A percentile compares a stretch with the other conserved stretches of the same genome.
phyloP scores from a whole-genome alignment of 2,329 filamentous ascomycete species.

The Sporothrix pseudoabietina region DNA sequence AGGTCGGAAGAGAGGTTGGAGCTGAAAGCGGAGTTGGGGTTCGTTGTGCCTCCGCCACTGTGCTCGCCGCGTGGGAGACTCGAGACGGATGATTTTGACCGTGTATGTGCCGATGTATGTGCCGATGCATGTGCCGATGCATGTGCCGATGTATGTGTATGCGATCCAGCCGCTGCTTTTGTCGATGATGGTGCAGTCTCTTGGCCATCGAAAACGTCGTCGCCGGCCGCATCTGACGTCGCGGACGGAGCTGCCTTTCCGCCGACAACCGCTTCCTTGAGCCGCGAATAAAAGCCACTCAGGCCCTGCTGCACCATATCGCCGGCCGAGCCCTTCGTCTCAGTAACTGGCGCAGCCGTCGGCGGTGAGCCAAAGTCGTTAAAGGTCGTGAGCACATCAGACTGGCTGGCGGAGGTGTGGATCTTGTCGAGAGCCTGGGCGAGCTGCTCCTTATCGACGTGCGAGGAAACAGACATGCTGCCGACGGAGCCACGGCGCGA shows the following conservation, averaged over 20 bases:
- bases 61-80: slow-evolving; percentile 38
- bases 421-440: slow-evolving; percentile 82
- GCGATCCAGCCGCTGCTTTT: slow-evolving; percentile 44
- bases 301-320: slow-evolving; percentile 83
- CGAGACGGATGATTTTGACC: slow-evolving; percentile 41
- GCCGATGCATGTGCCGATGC: too few relatives aligned
- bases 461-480: slow-evolving; percentile 52
- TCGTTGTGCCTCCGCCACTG: slow-evolving; percentile 33
- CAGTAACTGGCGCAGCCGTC: slow-evolving; percentile 55
- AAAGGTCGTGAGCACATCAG: slow-evolving; percentile 84
- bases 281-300: slow-evolving; percentile 83
- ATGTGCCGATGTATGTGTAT: slow-evolving; percentile 28
- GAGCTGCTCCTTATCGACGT: slow-evolving; percentile 71
- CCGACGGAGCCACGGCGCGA: slow-evolving; percentile 47
- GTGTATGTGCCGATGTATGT: too few relatives aligned
- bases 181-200: slow-evolving; percentile 45
- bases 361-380: slow-evolving; percentile 83
- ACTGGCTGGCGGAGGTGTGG: slow-evolving; percentile 83
- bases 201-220: slow-evolving; percentile 48
- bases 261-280: slow-evolving; percentile 78
- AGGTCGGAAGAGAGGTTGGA: slow-evolving; percentile 41
- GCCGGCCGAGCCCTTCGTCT: slow-evolving; percentile 69
- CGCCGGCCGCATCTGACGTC: slow-evolving; percentile 36
- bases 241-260: slow-evolving; percentile 45
- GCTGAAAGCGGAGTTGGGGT: slow-evolving; percentile 42